Evolutionary conservation across 768 basidiomycete genomes (phyloP), one percentile per base, ranked within the genome.

Genomic region (Dentipellis fragilis): DNA sequence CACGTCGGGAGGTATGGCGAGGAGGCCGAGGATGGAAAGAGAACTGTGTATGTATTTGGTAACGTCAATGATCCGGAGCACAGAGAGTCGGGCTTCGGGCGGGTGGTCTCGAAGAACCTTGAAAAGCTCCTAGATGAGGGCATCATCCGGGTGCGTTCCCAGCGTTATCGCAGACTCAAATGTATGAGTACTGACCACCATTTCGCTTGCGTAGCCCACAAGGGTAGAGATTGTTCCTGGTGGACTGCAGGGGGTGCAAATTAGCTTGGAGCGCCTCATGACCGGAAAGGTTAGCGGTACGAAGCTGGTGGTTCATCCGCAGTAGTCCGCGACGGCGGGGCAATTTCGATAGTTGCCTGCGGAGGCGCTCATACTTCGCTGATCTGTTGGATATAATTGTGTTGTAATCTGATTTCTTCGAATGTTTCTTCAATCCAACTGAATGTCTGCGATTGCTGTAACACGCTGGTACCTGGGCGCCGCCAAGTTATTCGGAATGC

Each of bases 81-180:
- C 59, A 10, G 62, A 64, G 68, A 67, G 55, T 65, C 66, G 4
- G 70, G 72, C 10, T 59, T 51, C 10, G 23, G 42, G 8, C 19
- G 29, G 48, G n/a, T 10, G 19, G 22, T 49, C 8, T 14, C 29
- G 3, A 14, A 23, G 16, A 49, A 49, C 17, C 48, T 49, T 23
- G 29, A 22, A 21, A 49, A 23, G 22, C 19, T 49, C 19, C 22
- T 35, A 35, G 50, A 17, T 29, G 35, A 45, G 42, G 50, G 36
- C 34, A 8, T n/a, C 22, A 29, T 3, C 14, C 10, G n/a, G 39
- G 36, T 21, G 17, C 0, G 21, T 45, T 21, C 21, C 5, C 3
- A 29, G 3, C 5, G n/a, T 40, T 6, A 29, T 51, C 16, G 37
- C 29, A 29, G 29, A 29, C 3, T 29, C 29, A 29, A 29, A 6